Base-by-base conservation (phyloP, 2,329 filamentous ascomycete species). In the Aspergillus felis region DNA sequence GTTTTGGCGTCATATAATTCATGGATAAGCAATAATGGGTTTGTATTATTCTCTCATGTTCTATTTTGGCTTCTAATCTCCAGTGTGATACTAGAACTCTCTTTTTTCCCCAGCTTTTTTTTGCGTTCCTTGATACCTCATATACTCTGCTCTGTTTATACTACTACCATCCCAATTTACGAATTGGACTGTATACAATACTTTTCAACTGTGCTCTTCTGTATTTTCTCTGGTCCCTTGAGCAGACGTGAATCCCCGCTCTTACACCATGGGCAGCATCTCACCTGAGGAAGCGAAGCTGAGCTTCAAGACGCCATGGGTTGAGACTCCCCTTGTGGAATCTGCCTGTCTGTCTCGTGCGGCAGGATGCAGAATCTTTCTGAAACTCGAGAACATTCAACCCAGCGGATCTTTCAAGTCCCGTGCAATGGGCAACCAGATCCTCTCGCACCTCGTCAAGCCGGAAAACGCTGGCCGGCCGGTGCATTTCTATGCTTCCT, bases 361-460 rank as follows among this genome's bases (percentile, higher is more conserved):
- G 61, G 87, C 88, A 63, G 89, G 89, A 73, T 92, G 89, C 78
- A 87, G 89, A 77, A 85, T 95, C 73, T 90, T 89, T 73, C 85
- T 95, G 68, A 95, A 95, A 74, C 84, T 94, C 61, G 91, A 95
- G 67, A 90, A 89, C 70, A 83, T 92, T 55, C 91, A 96, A 69
- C 91, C 91, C 4, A 89, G 88, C 24, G 89, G 89, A 61, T 92
- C 89, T 42, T 96, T 95, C 84, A 94, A 95, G 74, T 92, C 89
- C 50, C 83, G 75, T 63, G 90, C 88, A 29, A 84, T 93, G 60
- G 89, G 90, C 51, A 84, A 89, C 72, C 82, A 89, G 70, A 87
- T 91, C 71, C 80, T 86, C 53, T 78, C 79, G 2, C 71, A 77
- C 64, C 71, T 80, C 57, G 66, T 76, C 56, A 72, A 76, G 49